Evolutionary conservation across 352 stramenopile genomes (phyloP), one percentile per base, ranked within the genome.

Genomic region (Phytophthora pluvialis): DNA sequence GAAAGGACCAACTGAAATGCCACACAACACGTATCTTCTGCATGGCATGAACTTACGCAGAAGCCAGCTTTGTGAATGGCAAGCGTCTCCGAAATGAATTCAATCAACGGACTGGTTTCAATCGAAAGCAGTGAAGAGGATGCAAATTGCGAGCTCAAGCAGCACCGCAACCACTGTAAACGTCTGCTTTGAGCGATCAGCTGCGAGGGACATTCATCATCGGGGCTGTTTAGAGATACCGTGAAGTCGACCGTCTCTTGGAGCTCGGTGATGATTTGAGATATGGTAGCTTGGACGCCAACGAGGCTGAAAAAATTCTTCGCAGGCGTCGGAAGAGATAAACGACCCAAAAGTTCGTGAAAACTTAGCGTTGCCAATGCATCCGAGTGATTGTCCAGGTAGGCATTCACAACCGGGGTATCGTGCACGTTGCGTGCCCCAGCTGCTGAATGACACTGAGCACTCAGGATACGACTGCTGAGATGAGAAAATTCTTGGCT

Each of bases 21-120:
- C 13, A 84, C 29, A 18, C 73, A 78, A 38, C 75, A 87, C 15
- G 55, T 60, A 36, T 87, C 78, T 81, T 87, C 78, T 13, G 58
- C 45, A 36, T 67, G 47, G 7, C 61, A 68, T 2, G 65, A 80
- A 10, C 39, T 60, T 31, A 61, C 60, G 7, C 66, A 59, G 35
- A 53, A 65, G 28, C 16, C 49, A n/a, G 43, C 42, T 29, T 58
- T 61, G 32, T 83, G 78, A 5, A 49, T 16, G 1, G 21, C 6
- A n/a, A 84, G 28, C 16, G 64, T 73, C 5, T 66, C 39, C 8
- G 32, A 7, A 35, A 82, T 72, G 21, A 82, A 80, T 26, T 56
- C 7, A 35, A 79, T 10, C n/a, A 75, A 40, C 4, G 36, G 28
- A 31, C 38, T 51, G 32, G 42, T 29, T 5, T 58, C 28, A 28